A percentile compares a stretch with the other conserved stretches of the same genome.
Conservation (phyloP, 495 filamentous ascomycete genomes). For the Penicillium roqueforti region DNA sequence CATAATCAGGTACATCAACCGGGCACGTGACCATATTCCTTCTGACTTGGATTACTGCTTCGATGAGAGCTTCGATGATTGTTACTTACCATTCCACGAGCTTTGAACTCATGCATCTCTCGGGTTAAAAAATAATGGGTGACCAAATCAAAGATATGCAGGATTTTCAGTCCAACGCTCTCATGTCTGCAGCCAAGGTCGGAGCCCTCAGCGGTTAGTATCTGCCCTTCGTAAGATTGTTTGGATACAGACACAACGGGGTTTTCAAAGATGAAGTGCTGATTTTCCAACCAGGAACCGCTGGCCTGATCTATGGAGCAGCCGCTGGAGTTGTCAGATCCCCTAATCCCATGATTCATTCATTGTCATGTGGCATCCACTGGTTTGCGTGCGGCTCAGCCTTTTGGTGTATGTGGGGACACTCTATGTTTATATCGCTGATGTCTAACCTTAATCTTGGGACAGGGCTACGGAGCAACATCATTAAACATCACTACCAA, state of each 20-base stretch:
- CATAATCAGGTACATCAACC: not conserved
- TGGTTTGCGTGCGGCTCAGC: conserved; percentile 73
- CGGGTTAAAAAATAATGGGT: conserved; percentile 31
- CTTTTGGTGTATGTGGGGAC: conserved; percentile 62
- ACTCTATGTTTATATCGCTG: not conserved
- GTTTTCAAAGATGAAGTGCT: not conserved
- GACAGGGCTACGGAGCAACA: conserved; percentile 40
- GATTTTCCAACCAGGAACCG: conserved; percentile 47
- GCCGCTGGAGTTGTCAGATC: conserved; percentile 63
- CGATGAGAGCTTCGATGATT: conserved; percentile 3
- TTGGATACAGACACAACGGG: not conserved
- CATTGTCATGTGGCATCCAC: conserved; percentile 67
- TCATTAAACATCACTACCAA: conserved; percentile 38
- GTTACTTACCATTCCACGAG: not conserved
- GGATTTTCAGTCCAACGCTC: conserved; percentile 17
- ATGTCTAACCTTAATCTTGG: conserved; percentile 7
- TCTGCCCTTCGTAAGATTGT: conserved; percentile 4
- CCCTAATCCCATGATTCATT: conserved; percentile 63
- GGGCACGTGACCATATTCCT: not conserved
- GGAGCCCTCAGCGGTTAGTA: conserved; percentile 51
- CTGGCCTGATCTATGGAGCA: conserved; percentile 70
- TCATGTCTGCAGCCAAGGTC: conserved; percentile 45
- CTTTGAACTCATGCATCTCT: conserved; percentile 9
- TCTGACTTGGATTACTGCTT: conserved; percentile 1
- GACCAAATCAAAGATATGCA: conserved; percentile 15